Base-by-base conservation (phyloP, 371 early-diverging fungal genomes). In the Actinomortierella ambigua region DNA sequence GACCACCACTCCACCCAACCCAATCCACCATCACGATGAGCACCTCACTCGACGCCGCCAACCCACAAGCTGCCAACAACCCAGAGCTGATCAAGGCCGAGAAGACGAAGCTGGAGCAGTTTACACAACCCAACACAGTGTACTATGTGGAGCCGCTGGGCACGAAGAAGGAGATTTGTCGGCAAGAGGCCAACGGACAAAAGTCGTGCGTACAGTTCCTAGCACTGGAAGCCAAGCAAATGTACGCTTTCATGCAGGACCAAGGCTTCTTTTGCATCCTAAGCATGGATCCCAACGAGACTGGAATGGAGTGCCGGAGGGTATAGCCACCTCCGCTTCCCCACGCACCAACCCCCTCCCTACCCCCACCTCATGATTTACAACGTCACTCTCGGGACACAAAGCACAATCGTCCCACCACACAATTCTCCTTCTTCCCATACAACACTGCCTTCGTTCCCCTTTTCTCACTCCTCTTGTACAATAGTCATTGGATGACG, bases 191-290 rank as follows among this genome's bases (percentile, higher is more conserved):
- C 44, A 75, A 75, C 29, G 75, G 75, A 13, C 75, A 75, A 55
- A 67, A 63, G 49, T 60, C 61, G 43, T 75, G 75, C 39, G 64
- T 75, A 64, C 66, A 75, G 68, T 67, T 75, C 27, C 42, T 61
- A 17, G 64, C 75, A 2, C 61, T 75, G 42, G 75, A 75, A 51
- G 75, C 75, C 53, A 75, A 75, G 47, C 67, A 75, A 26, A 75
- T 75, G 75, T 75, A 67, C 23, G 57, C 75, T 15, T 59, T 75
- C 22, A 67, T 75, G 75, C 75, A 75, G 68, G 68, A 67, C 26
- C 67, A 75, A 41, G 75, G 75, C 5, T 67, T 75, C 55, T 75
- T 75, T 26, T 75, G 75, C 22, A 75, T 67, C 24, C 60, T 75
- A 68, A 49, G 54, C 27, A 20, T 75, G 5, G 68, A 75, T 47